These are phyloP conservation scores for Stenocarpella maydis DNA, from an alignment of 2,329 filamentous ascomycete species.

Conservation along the genomic window DNA sequence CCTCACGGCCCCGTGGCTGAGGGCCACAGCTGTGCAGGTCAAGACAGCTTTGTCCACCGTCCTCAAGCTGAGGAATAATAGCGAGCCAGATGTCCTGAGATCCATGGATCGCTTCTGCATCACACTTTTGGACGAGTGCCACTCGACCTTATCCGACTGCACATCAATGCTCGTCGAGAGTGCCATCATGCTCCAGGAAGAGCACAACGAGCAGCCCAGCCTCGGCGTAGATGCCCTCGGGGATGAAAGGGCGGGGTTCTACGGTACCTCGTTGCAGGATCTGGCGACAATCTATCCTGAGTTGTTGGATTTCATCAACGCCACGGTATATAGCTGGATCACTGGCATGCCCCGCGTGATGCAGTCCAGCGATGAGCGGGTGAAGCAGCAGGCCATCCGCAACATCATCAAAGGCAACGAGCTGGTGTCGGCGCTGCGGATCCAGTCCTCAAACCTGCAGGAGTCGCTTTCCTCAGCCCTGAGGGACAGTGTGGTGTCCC, in stretches of 20 bases:
- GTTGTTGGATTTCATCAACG: slow-evolving; percentile 66
- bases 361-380: slow-evolving; percentile 82
- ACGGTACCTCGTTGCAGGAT: slow-evolving; percentile 60
- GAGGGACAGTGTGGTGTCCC: slow-evolving; percentile 73
- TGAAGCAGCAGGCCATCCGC: slow-evolving; percentile 75
- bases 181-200: slow-evolving; percentile 71
- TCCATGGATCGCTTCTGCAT: slow-evolving; percentile 77
- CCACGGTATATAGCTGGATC: slow-evolving; percentile 81
- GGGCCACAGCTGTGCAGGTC: slow-evolving; percentile 80
- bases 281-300: slow-evolving; percentile 62
- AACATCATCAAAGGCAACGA: slow-evolving; percentile 80
- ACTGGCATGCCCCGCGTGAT: slow-evolving; percentile 81
- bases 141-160: slow-evolving; percentile 74
- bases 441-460: slow-evolving; percentile 72
- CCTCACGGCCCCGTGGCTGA: slow-evolving; percentile 72
- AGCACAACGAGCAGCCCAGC: slow-evolving; percentile 48
- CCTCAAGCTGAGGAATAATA: slow-evolving; percentile 76
- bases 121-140: slow-evolving; percentile 79
- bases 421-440: slow-evolving; percentile 68
- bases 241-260: slow-evolving; percentile 42
- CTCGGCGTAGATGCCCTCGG: slow-evolving; percentile 15
- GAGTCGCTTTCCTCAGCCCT: slow-evolving; percentile 73
- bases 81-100: slow-evolving; percentile 71
- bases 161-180: slow-evolving; percentile 80
- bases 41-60: slow-evolving; percentile 83